phyloP scores from a whole-genome alignment of 2,329 filamentous ascomycete genomes.

The Fusarium scirpi region DNA sequence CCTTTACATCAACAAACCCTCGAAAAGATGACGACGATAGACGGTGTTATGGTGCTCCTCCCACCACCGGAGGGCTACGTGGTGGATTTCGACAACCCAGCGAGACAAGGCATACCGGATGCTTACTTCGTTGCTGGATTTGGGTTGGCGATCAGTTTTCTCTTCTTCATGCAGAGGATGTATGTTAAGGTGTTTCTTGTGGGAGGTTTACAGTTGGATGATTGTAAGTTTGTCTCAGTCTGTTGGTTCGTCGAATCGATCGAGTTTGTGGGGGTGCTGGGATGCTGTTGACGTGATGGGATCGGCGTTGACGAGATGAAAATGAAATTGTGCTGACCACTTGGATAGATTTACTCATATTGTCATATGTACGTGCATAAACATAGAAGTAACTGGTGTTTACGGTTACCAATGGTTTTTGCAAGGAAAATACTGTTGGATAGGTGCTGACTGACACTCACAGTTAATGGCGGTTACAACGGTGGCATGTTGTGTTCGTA shows the following conservation, averaged over 20 bases:
- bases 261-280: neutral
- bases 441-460: constrained; percentile 1
- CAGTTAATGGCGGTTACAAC: constrained; percentile 37
- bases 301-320: neutral
- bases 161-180: constrained; percentile 46
- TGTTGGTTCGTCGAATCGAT: constrained; percentile 5
- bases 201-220: constrained; percentile 44
- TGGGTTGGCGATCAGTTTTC: constrained; percentile 34
- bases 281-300: neutral
- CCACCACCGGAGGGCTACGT: constrained; percentile 49
- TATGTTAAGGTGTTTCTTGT: constrained; percentile 44
- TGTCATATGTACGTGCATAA: constrained; percentile 31
- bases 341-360: constrained; percentile 29
- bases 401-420: neutral
- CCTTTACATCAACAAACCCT: neutral
- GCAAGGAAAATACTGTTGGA: neutral
- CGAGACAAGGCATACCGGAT: constrained; percentile 39
- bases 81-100: constrained; percentile 52
- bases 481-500: constrained; percentile 38
- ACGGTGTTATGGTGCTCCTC: constrained; percentile 33
- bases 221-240: constrained; percentile 34
- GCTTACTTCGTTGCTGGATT: constrained; percentile 41
- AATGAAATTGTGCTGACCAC: constrained; percentile 10
- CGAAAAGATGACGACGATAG: constrained; percentile 33
- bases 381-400: neutral